Evolutionary conservation across 139 green algal species (phyloP), one percentile per base, ranked within the genome.

Genomic region (Chlamydomonas schloesseri): DNA sequence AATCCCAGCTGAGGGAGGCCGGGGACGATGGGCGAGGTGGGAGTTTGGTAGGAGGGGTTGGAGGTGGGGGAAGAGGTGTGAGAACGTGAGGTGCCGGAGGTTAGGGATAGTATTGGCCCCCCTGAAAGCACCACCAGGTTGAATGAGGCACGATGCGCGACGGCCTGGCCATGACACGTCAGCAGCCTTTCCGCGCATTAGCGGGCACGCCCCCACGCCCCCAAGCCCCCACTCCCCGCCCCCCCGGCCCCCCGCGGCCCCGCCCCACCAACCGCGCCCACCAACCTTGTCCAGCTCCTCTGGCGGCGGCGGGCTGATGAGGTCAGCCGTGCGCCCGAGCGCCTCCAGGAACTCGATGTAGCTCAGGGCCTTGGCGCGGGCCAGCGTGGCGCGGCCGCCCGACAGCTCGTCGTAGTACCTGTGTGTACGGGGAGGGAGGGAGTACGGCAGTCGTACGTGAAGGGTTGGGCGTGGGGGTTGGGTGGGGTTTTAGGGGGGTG

Each of bases 271-370:
- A 2, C 20, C 46, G 37, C 73, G 14, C 10, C 18, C 47, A 26
- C 87, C n/a, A 28, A 86, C 71, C 46, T 42, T 75, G 31, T 67
- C 29, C 28, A 92, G 65, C 53, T 90, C 81, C 29, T 82, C 67
- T 6, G 46, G 55, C 17, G 89, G 85, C 24, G 92, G 92, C 34
- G 87, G 84, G 64, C 42, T 85, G 62, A 92, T 90, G 50, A 93
- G 86, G 64, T 95, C 91, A 2, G 92, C 92, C 37, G 92, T 69
- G 13, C 88, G 84, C 20, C 88, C 88, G 31, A 94, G 77, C 15
- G 88, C 91, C 86, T 95, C 92, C 65, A 95, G 81, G 80, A 95
- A 94, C 81, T 93, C 91, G 4, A 87, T 21, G 81, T 93, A 95
- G 28, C 86, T 88, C 24, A 95, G 86, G 17, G 82, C 72, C 62